Evolutionary conservation across 495 filamentous ascomycete genomes (phyloP).

Genomic region (Podospora comata): DNA sequence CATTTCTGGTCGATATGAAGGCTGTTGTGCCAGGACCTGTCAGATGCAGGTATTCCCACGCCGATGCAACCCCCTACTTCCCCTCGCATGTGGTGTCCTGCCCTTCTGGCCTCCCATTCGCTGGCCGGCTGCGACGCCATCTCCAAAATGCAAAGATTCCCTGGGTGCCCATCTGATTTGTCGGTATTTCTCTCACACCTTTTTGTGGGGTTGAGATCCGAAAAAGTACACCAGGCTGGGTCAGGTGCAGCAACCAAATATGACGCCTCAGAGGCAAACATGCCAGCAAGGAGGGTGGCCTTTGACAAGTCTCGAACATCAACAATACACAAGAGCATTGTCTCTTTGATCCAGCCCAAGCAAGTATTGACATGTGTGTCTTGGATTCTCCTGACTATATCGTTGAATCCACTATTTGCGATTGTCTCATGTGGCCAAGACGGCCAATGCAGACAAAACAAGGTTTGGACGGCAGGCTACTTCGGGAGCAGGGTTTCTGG

Average conservation of each 20-base stretch:
- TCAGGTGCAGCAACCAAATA: not conserved
- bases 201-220: not conserved
- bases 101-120: constrained; percentile 8
- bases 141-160: not conserved
- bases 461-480: constrained; percentile 11
- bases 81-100: not conserved
- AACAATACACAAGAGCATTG: not conserved
- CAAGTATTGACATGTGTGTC: not conserved
- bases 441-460: constrained; percentile 7
- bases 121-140: not conserved
- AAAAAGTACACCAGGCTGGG: not conserved
- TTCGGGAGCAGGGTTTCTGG: constrained; percentile 1
- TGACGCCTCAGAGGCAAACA: not conserved
- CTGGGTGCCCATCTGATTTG: not conserved
- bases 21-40: constrained; percentile 3
- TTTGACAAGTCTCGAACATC: not conserved
- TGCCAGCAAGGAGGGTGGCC: not conserved
- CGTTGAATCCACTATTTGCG: not conserved
- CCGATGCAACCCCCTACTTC: not conserved
- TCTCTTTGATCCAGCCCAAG: not conserved
- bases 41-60: constrained; percentile 4
- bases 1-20: not conserved
- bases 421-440: constrained; percentile 9
- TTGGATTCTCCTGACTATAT: not conserved
- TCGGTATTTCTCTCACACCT: constrained; percentile 4